Evolutionary conservation across 257 asterid genomes (phyloP).

Genomic region (Ehretia macrophylla): DNA sequence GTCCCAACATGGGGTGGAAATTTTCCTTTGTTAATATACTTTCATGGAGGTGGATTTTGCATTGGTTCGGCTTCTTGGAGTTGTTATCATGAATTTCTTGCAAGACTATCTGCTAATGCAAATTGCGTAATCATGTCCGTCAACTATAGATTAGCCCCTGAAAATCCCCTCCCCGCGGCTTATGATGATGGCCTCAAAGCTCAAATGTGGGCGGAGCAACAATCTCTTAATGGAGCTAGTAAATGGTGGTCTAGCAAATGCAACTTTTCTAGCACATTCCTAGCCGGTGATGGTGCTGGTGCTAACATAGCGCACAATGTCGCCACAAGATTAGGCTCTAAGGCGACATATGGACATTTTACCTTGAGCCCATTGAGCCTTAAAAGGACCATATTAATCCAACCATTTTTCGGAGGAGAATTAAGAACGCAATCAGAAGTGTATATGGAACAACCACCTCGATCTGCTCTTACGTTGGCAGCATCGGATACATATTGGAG

Average conservation of each 20-base stretch:
- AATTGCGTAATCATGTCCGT: constrained; percentile 61
- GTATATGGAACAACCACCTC: constrained; percentile 34
- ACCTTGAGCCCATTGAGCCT: constrained; percentile 20
- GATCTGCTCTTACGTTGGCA: constrained; percentile 57
- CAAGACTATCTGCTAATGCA: constrained; percentile 41
- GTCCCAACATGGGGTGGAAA: constrained; percentile 39
- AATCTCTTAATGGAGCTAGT: constrained; percentile 10
- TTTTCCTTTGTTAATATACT: constrained; percentile 59
- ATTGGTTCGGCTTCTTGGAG: constrained; percentile 80
- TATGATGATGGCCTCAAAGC: constrained; percentile 73
- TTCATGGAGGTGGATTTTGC: constrained; percentile 91
- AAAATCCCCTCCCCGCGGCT: constrained; percentile 78
- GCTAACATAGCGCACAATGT: constrained; percentile 72
- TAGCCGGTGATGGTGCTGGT: constrained; percentile 86
- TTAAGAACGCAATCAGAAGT: constrained; percentile 63
- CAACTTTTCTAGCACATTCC: constrained; percentile 36
- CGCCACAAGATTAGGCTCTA: constrained; percentile 15
- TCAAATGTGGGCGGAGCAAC: constrained; percentile 47
- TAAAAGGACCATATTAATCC: constrained; percentile 56
- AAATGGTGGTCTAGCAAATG: constrained; percentile 47
- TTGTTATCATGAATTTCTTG: constrained; percentile 75
- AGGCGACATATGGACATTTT: not conserved
- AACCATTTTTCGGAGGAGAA: constrained; percentile 88
- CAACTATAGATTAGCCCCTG: constrained; percentile 77
- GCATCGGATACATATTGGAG: constrained; percentile 78